A percentile compares a stretch with the other conserved stretches of the same genome.
Evolutionary conservation across 2,329 filamentous ascomycete species (phyloP).

Genomic region (Alternaria tenuissima): DNA sequence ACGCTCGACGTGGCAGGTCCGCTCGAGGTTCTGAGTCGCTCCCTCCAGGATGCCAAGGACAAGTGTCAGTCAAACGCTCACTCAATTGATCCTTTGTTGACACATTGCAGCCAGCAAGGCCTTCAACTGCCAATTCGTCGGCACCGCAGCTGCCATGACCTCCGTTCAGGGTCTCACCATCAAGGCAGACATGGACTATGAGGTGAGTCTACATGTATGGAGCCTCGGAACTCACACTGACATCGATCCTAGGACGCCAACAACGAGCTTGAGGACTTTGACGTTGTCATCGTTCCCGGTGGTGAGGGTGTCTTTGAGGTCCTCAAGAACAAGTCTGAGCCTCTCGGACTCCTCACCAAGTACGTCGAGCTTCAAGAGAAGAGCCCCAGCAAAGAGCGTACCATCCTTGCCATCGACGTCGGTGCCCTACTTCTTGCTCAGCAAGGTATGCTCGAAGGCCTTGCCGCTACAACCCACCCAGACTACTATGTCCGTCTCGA

Average conservation of each 20-base stretch:
- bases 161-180: slow-evolving; percentile 72
- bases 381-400: slow-evolving; percentile 81
- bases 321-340: slow-evolving; percentile 69
- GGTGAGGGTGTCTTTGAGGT: slow-evolving; percentile 69
- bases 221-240: not conserved
- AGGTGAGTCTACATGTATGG: slow-evolving; percentile 41
- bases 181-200: slow-evolving; percentile 77
- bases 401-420: slow-evolving; percentile 80
- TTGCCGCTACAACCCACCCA: slow-evolving; percentile 83
- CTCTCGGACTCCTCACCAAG: slow-evolving; percentile 73
- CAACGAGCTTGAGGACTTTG: slow-evolving; percentile 75
- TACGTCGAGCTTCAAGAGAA: slow-evolving; percentile 82
- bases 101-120: slow-evolving; percentile 58
- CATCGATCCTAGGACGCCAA: slow-evolving; percentile 66
- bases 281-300: slow-evolving; percentile 80
- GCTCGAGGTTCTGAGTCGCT: slow-evolving; percentile 64
- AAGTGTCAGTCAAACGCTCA: slow-evolving; percentile 50
- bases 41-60: slow-evolving; percentile 63
- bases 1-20: slow-evolving; percentile 66
- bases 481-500: slow-evolving; percentile 83
- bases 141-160: slow-evolving; percentile 56
- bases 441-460: slow-evolving; percentile 77
- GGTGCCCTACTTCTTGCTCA: slow-evolving; percentile 80
- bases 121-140: slow-evolving; percentile 63
- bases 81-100: slow-evolving; percentile 29